Conservation (phyloP, 176 grass and related monocot species). For the Pontederia paniculata region DNA sequence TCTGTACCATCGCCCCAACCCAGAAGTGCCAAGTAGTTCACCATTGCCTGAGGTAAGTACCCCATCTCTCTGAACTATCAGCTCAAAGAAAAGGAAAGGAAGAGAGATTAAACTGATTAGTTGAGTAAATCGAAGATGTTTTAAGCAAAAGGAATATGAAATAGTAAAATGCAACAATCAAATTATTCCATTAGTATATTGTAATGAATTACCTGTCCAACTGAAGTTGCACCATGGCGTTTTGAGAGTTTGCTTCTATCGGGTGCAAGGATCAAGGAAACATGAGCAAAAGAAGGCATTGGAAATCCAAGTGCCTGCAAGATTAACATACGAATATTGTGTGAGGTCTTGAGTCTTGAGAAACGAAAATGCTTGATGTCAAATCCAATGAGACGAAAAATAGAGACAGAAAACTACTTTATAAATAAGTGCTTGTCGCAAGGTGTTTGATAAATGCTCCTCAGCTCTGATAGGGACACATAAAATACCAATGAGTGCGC, state of each 20-base stretch:
- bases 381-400: slow-evolving; percentile 2
- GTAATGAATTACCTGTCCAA: slow-evolving; percentile 53
- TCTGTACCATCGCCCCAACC: slow-evolving; percentile 98
- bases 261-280: slow-evolving; percentile 93
- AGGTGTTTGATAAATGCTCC: slow-evolving; percentile 97
- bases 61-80: slow-evolving; percentile 92
- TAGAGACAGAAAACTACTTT: slow-evolving; percentile 40
- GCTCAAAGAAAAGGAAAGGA: slow-evolving; percentile 8
- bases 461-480: slow-evolving; percentile 51
- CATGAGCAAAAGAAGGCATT: slow-evolving; percentile 98
- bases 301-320: slow-evolving; percentile 79
- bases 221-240: slow-evolving; percentile 96
- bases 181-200: not conserved
- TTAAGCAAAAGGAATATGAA: too few species aligned
- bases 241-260: slow-evolving; percentile 98
- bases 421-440: slow-evolving; percentile 91
- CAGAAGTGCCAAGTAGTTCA: slow-evolving; percentile 87
- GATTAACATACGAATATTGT: not conserved
- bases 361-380: not conserved
- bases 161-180: not conserved
- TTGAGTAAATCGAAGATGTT: too few species aligned
- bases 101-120: not conserved
- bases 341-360: slow-evolving; percentile 4
- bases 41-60: slow-evolving; percentile 95
- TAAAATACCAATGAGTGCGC: not conserved